Percentiles rank a stretch among this genome's conserved stretches.
phyloP scores from a whole-genome alignment of 1,284 basidiomycete genomes.

The Ceratobasidium papillatum region DNA sequence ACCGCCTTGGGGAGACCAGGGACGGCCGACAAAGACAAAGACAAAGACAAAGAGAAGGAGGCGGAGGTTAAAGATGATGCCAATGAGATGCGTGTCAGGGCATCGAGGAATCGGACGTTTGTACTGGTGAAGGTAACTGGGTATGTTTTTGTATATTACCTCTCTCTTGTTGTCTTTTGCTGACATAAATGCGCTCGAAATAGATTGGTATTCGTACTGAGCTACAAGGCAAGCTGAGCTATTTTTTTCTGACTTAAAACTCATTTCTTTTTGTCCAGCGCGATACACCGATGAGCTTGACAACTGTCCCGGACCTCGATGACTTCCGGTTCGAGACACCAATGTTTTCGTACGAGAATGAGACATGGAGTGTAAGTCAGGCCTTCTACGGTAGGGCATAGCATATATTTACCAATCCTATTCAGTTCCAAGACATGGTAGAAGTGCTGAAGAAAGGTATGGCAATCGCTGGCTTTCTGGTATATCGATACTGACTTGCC shows the following conservation, averaged over 20 bases:
- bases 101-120: slow-evolving; percentile 80
- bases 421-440: slow-evolving; percentile 81
- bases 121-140: slow-evolving; percentile 81
- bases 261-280: slow-evolving; percentile 48
- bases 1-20: neutral
- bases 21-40: slow-evolving; percentile 23
- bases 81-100: slow-evolving; percentile 78
- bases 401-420: neutral
- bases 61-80: slow-evolving; percentile 59
- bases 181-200: neutral
- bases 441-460: slow-evolving; percentile 53
- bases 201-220: slow-evolving; percentile 52
- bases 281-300: slow-evolving; percentile 57
- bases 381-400: neutral
- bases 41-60: slow-evolving; percentile 23
- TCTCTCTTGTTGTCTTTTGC: neutral
- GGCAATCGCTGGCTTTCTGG: slow-evolving; percentile 7
- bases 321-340: slow-evolving; percentile 62
- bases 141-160: slow-evolving; percentile 54
- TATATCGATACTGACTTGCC: slow-evolving; percentile 2
- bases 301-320: slow-evolving; percentile 54
- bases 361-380: slow-evolving; percentile 81
- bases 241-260: neutral
- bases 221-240: slow-evolving; percentile 56
- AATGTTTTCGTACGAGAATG: slow-evolving; percentile 79